Percentiles rank a stretch among this genome's conserved stretches.
Conservation (phyloP, 176 grass and related monocot species). For the Carex kokanica region DNA sequence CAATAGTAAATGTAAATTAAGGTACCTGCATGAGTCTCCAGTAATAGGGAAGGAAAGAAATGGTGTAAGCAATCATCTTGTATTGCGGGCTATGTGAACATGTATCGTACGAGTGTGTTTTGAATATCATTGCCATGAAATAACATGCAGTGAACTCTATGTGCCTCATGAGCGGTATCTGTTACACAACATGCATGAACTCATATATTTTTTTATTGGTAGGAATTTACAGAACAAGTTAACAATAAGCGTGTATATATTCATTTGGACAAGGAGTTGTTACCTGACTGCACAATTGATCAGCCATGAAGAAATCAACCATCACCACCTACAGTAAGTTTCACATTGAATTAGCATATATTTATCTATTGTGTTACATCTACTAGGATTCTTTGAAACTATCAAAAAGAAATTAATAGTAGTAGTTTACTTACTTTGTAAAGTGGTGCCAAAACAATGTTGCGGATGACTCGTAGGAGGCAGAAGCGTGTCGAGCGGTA, state of each 20-base stretch:
- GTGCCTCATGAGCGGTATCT: constrained; percentile 47
- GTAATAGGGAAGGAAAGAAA: constrained; percentile 52
- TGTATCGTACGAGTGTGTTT: constrained; percentile 34
- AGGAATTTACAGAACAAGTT: neutral
- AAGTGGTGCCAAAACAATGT: constrained; percentile 38
- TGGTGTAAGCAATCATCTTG: constrained; percentile 37
- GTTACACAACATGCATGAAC: neutral
- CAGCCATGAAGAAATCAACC: constrained; percentile 57
- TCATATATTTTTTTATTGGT: neutral
- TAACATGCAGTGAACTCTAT: constrained; percentile 45
- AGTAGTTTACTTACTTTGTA: constrained; percentile 38
- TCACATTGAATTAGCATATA: neutral
- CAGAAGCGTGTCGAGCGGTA: constrained; percentile 45
- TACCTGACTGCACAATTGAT: constrained; percentile 54
- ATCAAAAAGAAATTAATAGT: neutral
- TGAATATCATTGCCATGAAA: constrained; percentile 42
- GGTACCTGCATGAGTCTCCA: constrained; percentile 51
- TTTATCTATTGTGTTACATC: neutral
- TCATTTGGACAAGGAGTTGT: neutral
- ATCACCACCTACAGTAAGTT: constrained; percentile 40
- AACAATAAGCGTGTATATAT: too few relatives aligned
- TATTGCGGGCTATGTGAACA: constrained; percentile 39
- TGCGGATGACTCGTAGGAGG: constrained; percentile 44
- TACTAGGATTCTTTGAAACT: neutral
- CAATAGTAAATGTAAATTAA: neutral